A percentile compares a stretch with the other conserved stretches of the same genome.
These are phyloP conservation scores for Pelargonium nanum DNA, from an alignment of 345 rosid species.

Conservation along the genomic window DNA sequence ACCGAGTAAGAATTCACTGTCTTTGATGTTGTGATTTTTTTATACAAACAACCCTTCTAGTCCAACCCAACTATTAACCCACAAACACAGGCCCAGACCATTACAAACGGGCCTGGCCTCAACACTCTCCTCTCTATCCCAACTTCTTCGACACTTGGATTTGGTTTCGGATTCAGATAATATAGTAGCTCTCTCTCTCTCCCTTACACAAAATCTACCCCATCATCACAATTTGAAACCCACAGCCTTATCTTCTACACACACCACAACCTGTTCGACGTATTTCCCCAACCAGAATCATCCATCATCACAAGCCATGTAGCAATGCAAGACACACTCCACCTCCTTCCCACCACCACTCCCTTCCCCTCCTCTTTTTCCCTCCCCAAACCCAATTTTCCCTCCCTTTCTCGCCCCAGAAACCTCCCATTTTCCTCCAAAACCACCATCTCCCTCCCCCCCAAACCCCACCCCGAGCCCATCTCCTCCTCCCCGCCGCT, in stretches of 20 bases:
- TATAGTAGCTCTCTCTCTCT: too few species aligned
- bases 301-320: slow-evolving; percentile 7
- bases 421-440: slow-evolving; percentile 34
- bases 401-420: slow-evolving; percentile 33
- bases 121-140: too few species aligned
- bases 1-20: too few species aligned
- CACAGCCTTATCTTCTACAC: not conserved
- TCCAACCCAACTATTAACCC: too few species aligned
- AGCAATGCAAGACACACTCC: slow-evolving; percentile 48
- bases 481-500: slow-evolving; percentile 9
- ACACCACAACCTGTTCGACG: not conserved
- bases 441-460: slow-evolving; percentile 38
- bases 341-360: slow-evolving; percentile 24
- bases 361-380: slow-evolving; percentile 17
- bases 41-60: too few species aligned
- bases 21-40: too few species aligned
- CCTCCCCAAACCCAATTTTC: slow-evolving; percentile 19
- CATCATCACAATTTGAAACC: not conserved
- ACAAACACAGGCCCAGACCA: too few species aligned
- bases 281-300: not conserved
- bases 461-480: slow-evolving; percentile 15
- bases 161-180: too few species aligned
- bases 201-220: too few species aligned
- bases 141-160: too few species aligned
- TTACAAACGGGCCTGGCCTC: too few species aligned